A percentile compares a stretch with the other conserved stretches of the same genome.
Conservation (phyloP, 139 green algal species). For the Eudorina sp. region DNA sequence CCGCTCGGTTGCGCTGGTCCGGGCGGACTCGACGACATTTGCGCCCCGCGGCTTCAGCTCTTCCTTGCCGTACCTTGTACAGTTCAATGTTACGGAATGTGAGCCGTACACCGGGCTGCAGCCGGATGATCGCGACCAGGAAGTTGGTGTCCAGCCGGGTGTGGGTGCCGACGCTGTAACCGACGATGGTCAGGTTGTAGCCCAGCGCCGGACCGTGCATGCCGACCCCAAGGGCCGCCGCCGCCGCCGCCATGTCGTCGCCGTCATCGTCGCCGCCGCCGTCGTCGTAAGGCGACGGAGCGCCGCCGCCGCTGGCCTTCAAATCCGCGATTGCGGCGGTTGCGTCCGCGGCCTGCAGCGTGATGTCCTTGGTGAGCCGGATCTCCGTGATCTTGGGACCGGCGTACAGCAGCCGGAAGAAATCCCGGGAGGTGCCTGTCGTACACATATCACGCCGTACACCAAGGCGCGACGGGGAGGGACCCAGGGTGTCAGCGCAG, state of each 20-base stretch:
- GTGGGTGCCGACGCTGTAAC: not conserved
- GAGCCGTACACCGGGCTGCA: not conserved
- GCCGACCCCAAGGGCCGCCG: not conserved
- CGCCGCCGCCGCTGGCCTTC: not conserved
- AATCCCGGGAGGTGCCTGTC: slow-evolving; percentile 5
- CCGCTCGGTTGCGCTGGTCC: no score
- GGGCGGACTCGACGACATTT: no score
- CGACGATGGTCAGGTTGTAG: slow-evolving; percentile 11
- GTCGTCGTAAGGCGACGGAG: no score
- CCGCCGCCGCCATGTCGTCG: not conserved
- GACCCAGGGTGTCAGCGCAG: no score
- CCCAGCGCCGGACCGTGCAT: not conserved
- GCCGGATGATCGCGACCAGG: not conserved
- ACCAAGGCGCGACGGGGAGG: no score
- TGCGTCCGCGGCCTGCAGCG: slow-evolving; percentile 1
- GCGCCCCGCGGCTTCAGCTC: not conserved
- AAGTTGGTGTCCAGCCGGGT: slow-evolving; percentile 23
- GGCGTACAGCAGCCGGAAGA: slow-evolving; percentile 11
- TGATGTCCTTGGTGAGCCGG: not conserved
- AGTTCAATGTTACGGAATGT: slow-evolving; percentile 3
- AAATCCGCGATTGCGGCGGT: not conserved
- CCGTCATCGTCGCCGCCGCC: not conserved
- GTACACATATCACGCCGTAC: not conserved
- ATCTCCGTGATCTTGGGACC: not conserved
- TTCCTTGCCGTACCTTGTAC: not conserved